A percentile compares a stretch with the other conserved stretches of the same genome.
These are phyloP conservation scores for Pholiota conissans DNA, from an alignment of 768 basidiomycete genomes.

Conservation along the genomic window DNA sequence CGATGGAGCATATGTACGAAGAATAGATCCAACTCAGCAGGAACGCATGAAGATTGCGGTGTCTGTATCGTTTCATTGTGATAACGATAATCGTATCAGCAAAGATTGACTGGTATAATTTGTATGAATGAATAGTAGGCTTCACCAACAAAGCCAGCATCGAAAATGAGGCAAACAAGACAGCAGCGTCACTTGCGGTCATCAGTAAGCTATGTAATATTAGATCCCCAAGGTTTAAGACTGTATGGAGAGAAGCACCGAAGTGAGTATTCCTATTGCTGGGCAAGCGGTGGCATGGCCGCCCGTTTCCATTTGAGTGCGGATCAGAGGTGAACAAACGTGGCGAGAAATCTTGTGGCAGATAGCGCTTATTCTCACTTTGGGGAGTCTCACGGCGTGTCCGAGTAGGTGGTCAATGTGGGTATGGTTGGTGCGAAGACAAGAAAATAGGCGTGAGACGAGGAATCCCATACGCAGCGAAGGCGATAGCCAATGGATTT, in stretches of 20 bases:
- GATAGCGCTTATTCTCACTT: slow-evolving; percentile 1
- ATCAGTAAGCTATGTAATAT: background rate
- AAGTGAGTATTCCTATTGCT: background rate
- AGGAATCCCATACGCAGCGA: background rate
- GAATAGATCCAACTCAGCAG: background rate
- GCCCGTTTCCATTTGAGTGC: background rate
- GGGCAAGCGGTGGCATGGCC: background rate
- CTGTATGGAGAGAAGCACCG: background rate
- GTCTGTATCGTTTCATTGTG: background rate
- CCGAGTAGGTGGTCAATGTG: slow-evolving; percentile 13
- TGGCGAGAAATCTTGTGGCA: background rate
- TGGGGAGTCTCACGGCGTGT: slow-evolving; percentile 18
- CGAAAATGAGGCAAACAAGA: background rate
- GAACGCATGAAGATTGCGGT: background rate
- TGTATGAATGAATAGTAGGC: background rate
- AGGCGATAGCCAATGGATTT: background rate
- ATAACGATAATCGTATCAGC: background rate
- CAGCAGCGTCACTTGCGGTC: background rate
- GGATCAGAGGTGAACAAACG: background rate
- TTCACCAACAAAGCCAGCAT: background rate
- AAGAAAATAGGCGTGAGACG: background rate
- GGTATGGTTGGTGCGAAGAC: background rate
- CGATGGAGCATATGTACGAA: background rate
- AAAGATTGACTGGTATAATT: background rate
- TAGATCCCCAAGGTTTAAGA: background rate